A percentile compares a stretch with the other conserved stretches of the same genome.
phyloP scores from a whole-genome alignment of 768 basidiomycete species.

The Leucosporidium yakuticum region DNA sequence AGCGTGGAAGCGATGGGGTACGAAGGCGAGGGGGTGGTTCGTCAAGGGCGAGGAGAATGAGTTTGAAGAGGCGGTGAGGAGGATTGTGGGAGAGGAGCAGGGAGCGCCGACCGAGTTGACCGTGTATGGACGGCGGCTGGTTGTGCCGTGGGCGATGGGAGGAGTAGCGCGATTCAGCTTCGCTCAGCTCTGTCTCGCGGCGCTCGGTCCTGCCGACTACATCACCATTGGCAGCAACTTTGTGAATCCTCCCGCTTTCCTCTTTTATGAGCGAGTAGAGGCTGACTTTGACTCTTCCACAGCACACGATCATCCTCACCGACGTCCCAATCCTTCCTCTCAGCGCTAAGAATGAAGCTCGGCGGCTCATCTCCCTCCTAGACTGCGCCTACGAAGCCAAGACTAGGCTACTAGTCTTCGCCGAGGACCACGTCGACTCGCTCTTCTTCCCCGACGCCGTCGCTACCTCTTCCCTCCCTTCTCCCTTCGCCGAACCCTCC shows the following conservation, averaged over 20 bases:
- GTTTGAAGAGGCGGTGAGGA: conserved; percentile 32
- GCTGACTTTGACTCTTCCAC: background rate
- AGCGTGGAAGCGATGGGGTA: conserved; percentile 35
- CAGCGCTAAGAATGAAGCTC: conserved; percentile 55
- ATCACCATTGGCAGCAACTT: conserved; percentile 53
- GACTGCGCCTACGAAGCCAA: conserved; percentile 46
- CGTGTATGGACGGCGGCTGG: conserved; percentile 52
- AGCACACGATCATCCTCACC: conserved; percentile 51
- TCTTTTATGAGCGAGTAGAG: background rate
- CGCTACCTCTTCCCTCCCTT: background rate
- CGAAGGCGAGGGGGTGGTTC: conserved; percentile 33
- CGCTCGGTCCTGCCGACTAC: conserved; percentile 57
- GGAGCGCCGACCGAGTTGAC: conserved; percentile 39
- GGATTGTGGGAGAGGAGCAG: conserved; percentile 23
- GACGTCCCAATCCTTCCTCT: conserved; percentile 52
- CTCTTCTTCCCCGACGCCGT: conserved; percentile 57
- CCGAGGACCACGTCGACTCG: conserved; percentile 45
- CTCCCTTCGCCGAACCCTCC: conserved; percentile 2
- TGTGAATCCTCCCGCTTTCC: conserved; percentile 5
- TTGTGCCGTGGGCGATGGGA: conserved; percentile 48
- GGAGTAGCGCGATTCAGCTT: conserved; percentile 52
- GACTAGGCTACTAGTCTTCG: conserved; percentile 42
- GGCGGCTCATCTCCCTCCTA: conserved; percentile 57
- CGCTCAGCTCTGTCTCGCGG: conserved; percentile 51
- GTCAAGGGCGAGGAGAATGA: conserved; percentile 27